These are phyloP conservation scores for Pythium pectinolyticum DNA, from an alignment of 352 stramenopile species.

Conservation along the genomic window DNA sequence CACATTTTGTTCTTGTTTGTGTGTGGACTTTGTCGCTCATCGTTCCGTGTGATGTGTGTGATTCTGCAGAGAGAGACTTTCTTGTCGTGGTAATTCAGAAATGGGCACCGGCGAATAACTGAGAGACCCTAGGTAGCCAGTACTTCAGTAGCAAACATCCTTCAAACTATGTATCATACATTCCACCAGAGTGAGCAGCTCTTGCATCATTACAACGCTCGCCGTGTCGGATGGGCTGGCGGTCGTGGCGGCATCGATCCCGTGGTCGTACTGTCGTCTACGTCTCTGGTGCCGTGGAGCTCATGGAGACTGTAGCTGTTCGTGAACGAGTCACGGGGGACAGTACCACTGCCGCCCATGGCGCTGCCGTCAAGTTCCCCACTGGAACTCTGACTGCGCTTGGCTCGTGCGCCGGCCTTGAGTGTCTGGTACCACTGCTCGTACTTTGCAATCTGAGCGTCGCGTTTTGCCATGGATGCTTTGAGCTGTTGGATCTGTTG, in stretches of 20 bases:
- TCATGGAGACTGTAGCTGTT: constrained; percentile 66
- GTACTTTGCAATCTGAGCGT: constrained; percentile 79
- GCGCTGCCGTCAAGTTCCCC: constrained; percentile 10
- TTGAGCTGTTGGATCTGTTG: constrained; percentile 61
- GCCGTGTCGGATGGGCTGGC: constrained; percentile 69
- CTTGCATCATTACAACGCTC: constrained; percentile 39
- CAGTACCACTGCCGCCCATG: neutral
- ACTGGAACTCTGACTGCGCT: constrained; percentile 54
- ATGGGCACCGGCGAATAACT: constrained; percentile 67
- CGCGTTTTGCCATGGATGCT: constrained; percentile 47
- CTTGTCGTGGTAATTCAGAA: constrained; percentile 94
- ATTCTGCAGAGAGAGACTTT: constrained; percentile 85
- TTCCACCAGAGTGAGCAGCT: neutral
- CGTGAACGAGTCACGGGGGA: constrained; percentile 62
- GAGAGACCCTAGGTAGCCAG: neutral
- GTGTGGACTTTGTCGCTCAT: constrained; percentile 9
- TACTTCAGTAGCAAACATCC: neutral
- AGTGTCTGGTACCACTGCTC: constrained; percentile 88
- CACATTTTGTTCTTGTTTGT: neutral
- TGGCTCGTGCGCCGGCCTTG: constrained; percentile 80
- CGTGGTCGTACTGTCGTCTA: constrained; percentile 1
- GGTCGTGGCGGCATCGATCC: constrained; percentile 25
- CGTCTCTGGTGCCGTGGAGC: constrained; percentile 14
- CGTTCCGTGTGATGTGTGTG: neutral
- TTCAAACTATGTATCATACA: neutral